Evolutionary conservation across 2,329 filamentous ascomycete genomes (phyloP).

Genomic region (Paracoccidioides lutzii): DNA sequence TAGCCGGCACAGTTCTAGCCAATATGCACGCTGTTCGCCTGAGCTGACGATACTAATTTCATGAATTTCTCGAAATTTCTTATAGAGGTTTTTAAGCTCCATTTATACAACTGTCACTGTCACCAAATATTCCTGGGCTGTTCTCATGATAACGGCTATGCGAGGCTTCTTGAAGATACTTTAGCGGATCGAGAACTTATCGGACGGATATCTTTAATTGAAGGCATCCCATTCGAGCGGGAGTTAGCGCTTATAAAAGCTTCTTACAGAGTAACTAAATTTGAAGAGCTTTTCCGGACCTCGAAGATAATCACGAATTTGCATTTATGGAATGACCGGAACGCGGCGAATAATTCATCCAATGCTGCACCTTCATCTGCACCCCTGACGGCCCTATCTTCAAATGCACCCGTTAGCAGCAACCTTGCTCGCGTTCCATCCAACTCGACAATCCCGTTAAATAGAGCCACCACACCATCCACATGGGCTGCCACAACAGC

Average conservation of each 20-base stretch:
- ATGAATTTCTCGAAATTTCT: conserved; percentile 2
- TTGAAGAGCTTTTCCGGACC: conserved; percentile 42
- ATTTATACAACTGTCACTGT: conserved; percentile 46
- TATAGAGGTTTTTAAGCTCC: conserved; percentile 42
- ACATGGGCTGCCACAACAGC: conserved; percentile 26
- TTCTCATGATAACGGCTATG: conserved; percentile 44
- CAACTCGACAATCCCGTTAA: conserved; percentile 19
- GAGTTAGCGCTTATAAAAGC: conserved; percentile 37
- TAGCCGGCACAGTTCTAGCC: too few relatives aligned
- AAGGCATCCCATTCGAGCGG: conserved; percentile 44
- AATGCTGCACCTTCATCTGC: conserved; percentile 15
- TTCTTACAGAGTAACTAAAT: conserved; percentile 37
- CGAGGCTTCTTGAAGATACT: conserved; percentile 39
- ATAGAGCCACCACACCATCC: conserved; percentile 14
- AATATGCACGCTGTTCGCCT: neutral
- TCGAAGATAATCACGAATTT: conserved; percentile 32
- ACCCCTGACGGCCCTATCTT: conserved; percentile 24
- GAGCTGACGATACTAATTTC: neutral
- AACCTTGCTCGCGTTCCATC: conserved; percentile 25
- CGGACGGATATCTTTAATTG: conserved; percentile 42
- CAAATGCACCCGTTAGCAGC: conserved; percentile 20
- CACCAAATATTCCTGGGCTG: conserved; percentile 49
- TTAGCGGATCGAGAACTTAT: conserved; percentile 32
- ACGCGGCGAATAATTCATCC: conserved; percentile 4
- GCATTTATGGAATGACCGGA: conserved; percentile 11